Percentiles rank a stretch among this genome's conserved stretches.
Conservation (phyloP, 1,284 basidiomycete species). For the Ustilago nuda region DNA sequence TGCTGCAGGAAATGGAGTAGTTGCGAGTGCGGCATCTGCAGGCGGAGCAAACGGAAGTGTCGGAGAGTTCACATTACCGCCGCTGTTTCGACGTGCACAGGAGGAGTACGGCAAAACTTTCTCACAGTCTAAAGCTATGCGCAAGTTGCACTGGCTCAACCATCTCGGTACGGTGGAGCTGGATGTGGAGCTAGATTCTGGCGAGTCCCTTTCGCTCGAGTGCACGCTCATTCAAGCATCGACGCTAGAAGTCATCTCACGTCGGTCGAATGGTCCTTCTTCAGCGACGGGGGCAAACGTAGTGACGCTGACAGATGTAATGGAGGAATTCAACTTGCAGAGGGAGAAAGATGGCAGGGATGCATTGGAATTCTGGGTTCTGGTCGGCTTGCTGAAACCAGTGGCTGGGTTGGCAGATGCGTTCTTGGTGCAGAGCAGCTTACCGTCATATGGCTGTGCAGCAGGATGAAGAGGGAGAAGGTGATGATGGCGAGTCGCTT, state of each 20-base stretch:
- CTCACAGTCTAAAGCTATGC: constrained; percentile 42
- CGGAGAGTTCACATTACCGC: constrained; percentile 54
- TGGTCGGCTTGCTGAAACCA: constrained; percentile 20
- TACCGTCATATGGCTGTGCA: constrained; percentile 2
- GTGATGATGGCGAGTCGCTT: constrained; percentile 10
- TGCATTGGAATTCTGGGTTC: constrained; percentile 42
- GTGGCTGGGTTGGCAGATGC: constrained; percentile 31
- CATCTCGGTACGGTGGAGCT: constrained; percentile 60
- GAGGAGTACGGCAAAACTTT: constrained; percentile 43
- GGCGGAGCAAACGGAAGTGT: constrained; percentile 15
- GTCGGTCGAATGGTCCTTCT: constrained; percentile 6
- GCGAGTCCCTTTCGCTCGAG: constrained; percentile 38
- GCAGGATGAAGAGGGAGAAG: constrained; percentile 11
- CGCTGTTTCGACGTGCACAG: constrained; percentile 48
- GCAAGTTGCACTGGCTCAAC: constrained; percentile 54
- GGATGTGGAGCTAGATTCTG: constrained; percentile 53
- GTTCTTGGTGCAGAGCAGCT: constrained; percentile 25
- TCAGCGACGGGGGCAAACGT: constrained; percentile 7
- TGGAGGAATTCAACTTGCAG: constrained; percentile 50
- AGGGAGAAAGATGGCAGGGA: constrained; percentile 40
- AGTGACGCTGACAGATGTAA: constrained; percentile 40
- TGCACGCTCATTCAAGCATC: constrained; percentile 40
- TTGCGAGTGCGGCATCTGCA: neutral
- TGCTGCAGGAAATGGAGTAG: neutral
- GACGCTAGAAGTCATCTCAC: constrained; percentile 39